phyloP scores from a whole-genome alignment of 257 asterid genomes.

The Salvia splendens region DNA sequence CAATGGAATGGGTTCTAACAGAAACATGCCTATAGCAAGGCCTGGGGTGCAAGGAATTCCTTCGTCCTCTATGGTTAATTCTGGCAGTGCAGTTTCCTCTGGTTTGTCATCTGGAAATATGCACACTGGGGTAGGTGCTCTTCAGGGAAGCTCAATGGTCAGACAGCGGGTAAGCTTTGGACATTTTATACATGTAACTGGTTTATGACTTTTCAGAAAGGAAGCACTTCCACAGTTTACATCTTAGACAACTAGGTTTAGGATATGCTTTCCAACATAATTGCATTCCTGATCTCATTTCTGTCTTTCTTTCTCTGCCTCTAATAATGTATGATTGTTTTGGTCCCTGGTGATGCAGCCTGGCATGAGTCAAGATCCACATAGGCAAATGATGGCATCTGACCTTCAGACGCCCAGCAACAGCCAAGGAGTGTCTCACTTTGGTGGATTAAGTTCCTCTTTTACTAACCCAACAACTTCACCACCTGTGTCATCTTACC shows the following conservation, averaged over 20 bases:
- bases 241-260: too few relatives aligned
- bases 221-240: too few relatives aligned
- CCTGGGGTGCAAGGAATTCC: constrained; percentile 75
- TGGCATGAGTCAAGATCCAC: constrained; percentile 58
- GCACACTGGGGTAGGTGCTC: constrained; percentile 64
- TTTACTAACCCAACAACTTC: constrained; percentile 41
- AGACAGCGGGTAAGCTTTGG: constrained; percentile 69
- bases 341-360: constrained; percentile 44
- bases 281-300: not conserved
- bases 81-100: constrained; percentile 66
- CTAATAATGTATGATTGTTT: constrained; percentile 15
- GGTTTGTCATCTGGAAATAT: constrained; percentile 66
- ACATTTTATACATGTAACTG: too few relatives aligned
- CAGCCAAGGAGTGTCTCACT: constrained; percentile 49
- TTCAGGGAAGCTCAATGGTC: constrained; percentile 63
- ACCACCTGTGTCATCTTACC: constrained; percentile 48
- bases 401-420: constrained; percentile 66
- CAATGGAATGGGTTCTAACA: constrained; percentile 60
- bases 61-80: constrained; percentile 60
- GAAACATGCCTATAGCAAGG: constrained; percentile 70
- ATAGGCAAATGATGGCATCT: constrained; percentile 61
- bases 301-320: not conserved
- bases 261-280: too few relatives aligned
- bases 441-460: constrained; percentile 47
- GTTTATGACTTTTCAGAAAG: too few relatives aligned